Evolutionary conservation across 1,139 yeast species (phyloP).

Genomic region (Tardiomyces depauwii): DNA sequence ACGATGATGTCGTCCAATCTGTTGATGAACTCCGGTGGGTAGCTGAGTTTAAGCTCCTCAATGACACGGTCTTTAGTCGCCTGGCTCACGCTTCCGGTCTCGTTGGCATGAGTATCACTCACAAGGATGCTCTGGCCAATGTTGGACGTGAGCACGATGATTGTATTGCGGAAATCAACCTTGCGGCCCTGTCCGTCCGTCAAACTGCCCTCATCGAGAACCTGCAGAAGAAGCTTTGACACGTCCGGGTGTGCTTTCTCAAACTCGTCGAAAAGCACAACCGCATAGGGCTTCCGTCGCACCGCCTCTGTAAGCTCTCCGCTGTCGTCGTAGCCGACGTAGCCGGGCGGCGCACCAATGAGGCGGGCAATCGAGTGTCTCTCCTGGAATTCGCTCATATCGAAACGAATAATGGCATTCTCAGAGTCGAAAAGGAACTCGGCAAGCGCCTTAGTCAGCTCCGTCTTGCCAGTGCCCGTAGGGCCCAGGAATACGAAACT

Average conservation of each 20-base stretch:
- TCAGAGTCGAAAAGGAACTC: slow-evolving; percentile 86
- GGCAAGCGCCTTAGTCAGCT: slow-evolving; percentile 82
- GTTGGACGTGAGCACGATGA: slow-evolving; percentile 94
- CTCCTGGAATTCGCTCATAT: slow-evolving; percentile 97
- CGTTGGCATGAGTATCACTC: slow-evolving; percentile 41
- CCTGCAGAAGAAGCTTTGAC: slow-evolving; percentile 78
- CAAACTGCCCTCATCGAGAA: slow-evolving; percentile 85
- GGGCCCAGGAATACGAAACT: slow-evolving; percentile 95
- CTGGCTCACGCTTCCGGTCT: slow-evolving; percentile 36
- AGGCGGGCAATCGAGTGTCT: slow-evolving; percentile 81
- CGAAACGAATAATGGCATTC: slow-evolving; percentile 76
- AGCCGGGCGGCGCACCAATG: slow-evolving; percentile 97
- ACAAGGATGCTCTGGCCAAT: slow-evolving; percentile 86
- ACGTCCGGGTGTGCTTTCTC: slow-evolving; percentile 96
- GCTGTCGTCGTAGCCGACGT: slow-evolving; percentile 85
- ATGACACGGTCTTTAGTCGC: slow-evolving; percentile 45
- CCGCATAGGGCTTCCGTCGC: slow-evolving; percentile 87
- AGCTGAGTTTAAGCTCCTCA: slow-evolving; percentile 55
- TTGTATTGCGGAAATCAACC: slow-evolving; percentile 87
- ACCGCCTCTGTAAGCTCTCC: slow-evolving; percentile 97
- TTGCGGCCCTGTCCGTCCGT: slow-evolving; percentile 93
- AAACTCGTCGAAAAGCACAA: slow-evolving; percentile 87
- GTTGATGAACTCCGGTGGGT: slow-evolving; percentile 92
- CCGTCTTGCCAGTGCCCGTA: slow-evolving; percentile 97
- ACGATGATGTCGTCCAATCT: slow-evolving; percentile 86